These are phyloP conservation scores for Cardamine chenopodiifolia DNA, from an alignment of 345 rosid species.

Conservation along the genomic window DNA sequence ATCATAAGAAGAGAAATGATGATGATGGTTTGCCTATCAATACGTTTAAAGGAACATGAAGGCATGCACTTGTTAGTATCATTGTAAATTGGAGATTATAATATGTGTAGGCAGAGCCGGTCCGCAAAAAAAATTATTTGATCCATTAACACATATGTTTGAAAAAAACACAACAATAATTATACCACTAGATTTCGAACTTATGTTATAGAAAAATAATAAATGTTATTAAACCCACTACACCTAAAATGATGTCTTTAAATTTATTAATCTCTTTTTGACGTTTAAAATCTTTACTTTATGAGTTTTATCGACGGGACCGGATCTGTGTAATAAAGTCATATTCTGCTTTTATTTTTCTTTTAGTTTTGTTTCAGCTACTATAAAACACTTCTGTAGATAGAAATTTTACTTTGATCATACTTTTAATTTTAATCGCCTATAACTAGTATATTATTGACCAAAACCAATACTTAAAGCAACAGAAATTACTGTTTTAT, in stretches of 20 bases:
- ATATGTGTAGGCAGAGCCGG: too few relatives aligned
- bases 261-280: too few relatives aligned
- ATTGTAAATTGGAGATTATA: background rate
- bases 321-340: background rate
- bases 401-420: background rate
- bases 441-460: background rate
- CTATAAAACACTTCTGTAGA: background rate
- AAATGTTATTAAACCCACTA: too few relatives aligned
- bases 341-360: background rate
- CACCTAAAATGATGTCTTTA: too few relatives aligned
- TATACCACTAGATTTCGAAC: too few relatives aligned
- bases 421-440: background rate
- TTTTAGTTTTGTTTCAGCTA: background rate
- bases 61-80: background rate
- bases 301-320: too few relatives aligned
- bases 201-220: too few relatives aligned
- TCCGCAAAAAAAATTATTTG: too few relatives aligned
- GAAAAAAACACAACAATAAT: too few relatives aligned
- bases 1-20: slow-evolving; percentile 19
- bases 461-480: background rate
- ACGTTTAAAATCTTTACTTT: too few relatives aligned
- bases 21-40: slow-evolving; percentile 40
- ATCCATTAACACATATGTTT: too few relatives aligned
- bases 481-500: background rate
- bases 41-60: slow-evolving; percentile 34